Base-by-base conservation (phyloP, 805 yeast genomes). In the Yarrowia deformans region DNA sequence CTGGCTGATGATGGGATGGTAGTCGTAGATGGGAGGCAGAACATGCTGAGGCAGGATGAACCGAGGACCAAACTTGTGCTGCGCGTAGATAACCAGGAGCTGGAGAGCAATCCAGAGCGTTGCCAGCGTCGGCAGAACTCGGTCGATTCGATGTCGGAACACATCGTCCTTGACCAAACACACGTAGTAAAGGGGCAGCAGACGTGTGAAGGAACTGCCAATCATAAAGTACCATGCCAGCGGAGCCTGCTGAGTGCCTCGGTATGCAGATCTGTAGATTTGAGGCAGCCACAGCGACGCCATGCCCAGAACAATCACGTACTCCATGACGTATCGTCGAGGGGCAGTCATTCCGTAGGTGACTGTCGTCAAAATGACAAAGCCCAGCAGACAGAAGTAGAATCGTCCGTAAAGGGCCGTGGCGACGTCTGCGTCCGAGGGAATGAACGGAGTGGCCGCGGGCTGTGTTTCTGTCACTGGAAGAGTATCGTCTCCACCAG, bases 211-310 rank as follows among this genome's bases (percentile, higher is more conserved):
- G 0, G 92, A 85, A 0, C 90, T 86, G 0, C 93, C 90, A 10
- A 88, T 34, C n/a, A 92, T 84, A 73, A 90, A 93, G 71, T 84
- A 86, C 93, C 96, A 90, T 45, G 83, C 79, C 71, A 92, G 86
- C 18, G 69, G 69, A 3, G 90, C 86, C 69, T 85, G 82, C 69
- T 91, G 82, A 69, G 87, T 82, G 23, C 93, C 94, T 67, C 91
- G 83, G 37, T 88, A 76, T 2, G 88, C 85, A 75, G 92, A 91
- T 76, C 97, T 83, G 73, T 87, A 88, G 52, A 91, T 88, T 77
- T 93, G 98, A 1, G 98, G 97, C 16, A 90, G 72, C 97, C 97
- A 93, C 73, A 85, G 88, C 1, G 97, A 90, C 76, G 87, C 90
- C 37, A 89, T 73, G 0, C 82, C 63, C 1, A 87, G 70, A 10